phyloP scores from a whole-genome alignment of 768 basidiomycete species.

The Leccinum obscurum region DNA sequence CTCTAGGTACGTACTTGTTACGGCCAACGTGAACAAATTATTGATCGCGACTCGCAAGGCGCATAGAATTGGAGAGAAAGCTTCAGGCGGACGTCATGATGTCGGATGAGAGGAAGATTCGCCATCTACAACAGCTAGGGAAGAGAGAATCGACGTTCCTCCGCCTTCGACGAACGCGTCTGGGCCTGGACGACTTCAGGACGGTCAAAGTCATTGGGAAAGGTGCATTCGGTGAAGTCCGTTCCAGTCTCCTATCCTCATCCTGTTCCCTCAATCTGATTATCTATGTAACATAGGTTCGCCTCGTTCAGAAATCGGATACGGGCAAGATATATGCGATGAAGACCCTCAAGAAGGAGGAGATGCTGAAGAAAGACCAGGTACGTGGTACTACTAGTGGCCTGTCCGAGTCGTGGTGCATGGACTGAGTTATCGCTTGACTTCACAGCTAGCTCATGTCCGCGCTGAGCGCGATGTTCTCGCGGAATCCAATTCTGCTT shows the following conservation, averaged over 20 bases:
- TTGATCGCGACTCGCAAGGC: constrained; percentile 45
- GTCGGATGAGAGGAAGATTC: constrained; percentile 83
- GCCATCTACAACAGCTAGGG: constrained; percentile 80
- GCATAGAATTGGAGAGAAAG: constrained; percentile 82
- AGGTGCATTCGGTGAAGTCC: constrained; percentile 96
- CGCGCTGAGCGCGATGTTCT: constrained; percentile 96
- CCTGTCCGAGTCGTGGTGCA: not conserved
- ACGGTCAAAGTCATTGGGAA: constrained; percentile 99
- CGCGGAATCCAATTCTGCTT: constrained; percentile 91
- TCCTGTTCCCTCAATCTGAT: not conserved
- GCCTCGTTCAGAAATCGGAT: constrained; percentile 94
- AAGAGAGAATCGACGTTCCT: constrained; percentile 89
- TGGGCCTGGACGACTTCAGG: constrained; percentile 89
- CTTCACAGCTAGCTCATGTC: constrained; percentile 86
- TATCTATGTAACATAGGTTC: constrained; percentile 52
- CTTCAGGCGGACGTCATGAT: constrained; percentile 67
- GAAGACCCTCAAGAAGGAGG: constrained; percentile 96
- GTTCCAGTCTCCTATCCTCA: constrained; percentile 19
- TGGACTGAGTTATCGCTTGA: constrained; percentile 4
- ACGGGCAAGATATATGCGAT: constrained; percentile 99
- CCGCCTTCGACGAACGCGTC: constrained; percentile 82
- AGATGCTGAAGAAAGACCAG: constrained; percentile 99
- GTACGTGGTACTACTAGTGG: constrained; percentile 39
- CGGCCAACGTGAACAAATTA: not conserved
- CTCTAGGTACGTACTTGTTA: constrained; percentile 58